Evolutionary conservation across 306 rosid species (phyloP), one percentile per base, ranked within the genome.

Genomic region (Prunus davidiana): DNA sequence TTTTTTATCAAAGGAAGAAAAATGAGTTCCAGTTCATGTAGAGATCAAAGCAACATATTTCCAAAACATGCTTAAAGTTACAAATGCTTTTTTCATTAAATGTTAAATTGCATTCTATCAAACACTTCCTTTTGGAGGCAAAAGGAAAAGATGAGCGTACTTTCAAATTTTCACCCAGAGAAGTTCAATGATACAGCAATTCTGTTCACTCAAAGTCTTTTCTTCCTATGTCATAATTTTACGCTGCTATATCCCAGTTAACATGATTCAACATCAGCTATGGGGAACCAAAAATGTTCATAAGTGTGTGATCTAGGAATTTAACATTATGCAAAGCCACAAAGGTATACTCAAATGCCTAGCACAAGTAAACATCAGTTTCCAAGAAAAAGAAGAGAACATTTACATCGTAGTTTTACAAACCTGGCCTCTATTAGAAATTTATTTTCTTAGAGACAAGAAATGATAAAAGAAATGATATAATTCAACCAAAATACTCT

Each of bases 11-110:
- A 57, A 41, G 15, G 3, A 38, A 50, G 51, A 79, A 64, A 45
- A 27, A 14, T 47, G 69, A 77, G 80, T 62, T 71, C 51, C 62
- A 18, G 8, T 55, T 32, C 69, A 38, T 49, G 52, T 34, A 38
- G 34, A 60, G n/a, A 60, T 58, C 74, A 78, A 27, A 52, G 41
- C 24, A 73, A 30, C 19, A 56, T 9, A 47, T 72, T 45, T 49
- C 30, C 46, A 56, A 76, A 47, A 49, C 51, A 57, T 4, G 25
- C 8, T 6, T 5, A 52, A 8, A 5, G 38, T 41, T 5, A 34
- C 5, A 46, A 38, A 46, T 15, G 24, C 2, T 9, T n/a, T 51
- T 34, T 27, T 55, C 16, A 15, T 20, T 46, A 34, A 62, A 73
- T 25, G 55, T 27, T 15, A 9, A 22, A 25, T 73, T 49, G 60